These are phyloP conservation scores for Acrocalymma vagum DNA, from an alignment of 2,329 filamentous ascomycete species.

Conservation along the genomic window DNA sequence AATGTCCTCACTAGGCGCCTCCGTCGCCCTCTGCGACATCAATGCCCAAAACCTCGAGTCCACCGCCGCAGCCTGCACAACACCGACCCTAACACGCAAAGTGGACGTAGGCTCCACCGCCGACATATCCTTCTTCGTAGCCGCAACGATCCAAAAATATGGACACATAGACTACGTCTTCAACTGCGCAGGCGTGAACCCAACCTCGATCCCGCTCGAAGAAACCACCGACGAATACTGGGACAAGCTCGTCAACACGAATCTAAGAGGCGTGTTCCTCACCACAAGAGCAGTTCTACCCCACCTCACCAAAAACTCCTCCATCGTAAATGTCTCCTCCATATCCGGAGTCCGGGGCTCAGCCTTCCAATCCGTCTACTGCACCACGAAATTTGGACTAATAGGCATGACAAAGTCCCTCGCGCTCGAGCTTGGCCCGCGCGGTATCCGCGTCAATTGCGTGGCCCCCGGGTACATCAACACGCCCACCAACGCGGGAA, in stretches of 20 bases:
- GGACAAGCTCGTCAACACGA: slow-evolving; percentile 55
- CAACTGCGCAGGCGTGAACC: slow-evolving; percentile 60
- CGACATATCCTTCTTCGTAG: slow-evolving; percentile 55
- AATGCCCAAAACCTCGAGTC: slow-evolving; percentile 51
- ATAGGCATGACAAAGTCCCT: slow-evolving; percentile 45
- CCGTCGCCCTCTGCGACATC: slow-evolving; percentile 43
- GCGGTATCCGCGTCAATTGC: slow-evolving; percentile 40
- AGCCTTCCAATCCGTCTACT: slow-evolving; percentile 41
- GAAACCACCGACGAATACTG: slow-evolving; percentile 57
- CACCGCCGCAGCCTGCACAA: slow-evolving; percentile 42
- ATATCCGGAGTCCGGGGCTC: slow-evolving; percentile 35
- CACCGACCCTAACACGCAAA: slow-evolving; percentile 36
- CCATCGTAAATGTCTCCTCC: slow-evolving; percentile 39
- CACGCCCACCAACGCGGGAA: slow-evolving; percentile 59
- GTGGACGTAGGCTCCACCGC: slow-evolving; percentile 57
- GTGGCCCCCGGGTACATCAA: slow-evolving; percentile 53
- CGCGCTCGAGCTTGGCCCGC: slow-evolving; percentile 41
- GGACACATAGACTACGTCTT: slow-evolving; percentile 52
- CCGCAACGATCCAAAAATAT: slow-evolving; percentile 43
- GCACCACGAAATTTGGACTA: slow-evolving; percentile 44
- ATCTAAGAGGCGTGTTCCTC: slow-evolving; percentile 56
- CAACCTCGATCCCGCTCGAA: slow-evolving; percentile 51
- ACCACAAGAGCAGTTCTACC: slow-evolving; percentile 54
- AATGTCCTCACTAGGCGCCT: slow-evolving; percentile 56
- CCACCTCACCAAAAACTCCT: slow-evolving; percentile 31